phyloP scores from a whole-genome alignment of 2,329 filamentous ascomycete species.

The Dothistroma pini region DNA sequence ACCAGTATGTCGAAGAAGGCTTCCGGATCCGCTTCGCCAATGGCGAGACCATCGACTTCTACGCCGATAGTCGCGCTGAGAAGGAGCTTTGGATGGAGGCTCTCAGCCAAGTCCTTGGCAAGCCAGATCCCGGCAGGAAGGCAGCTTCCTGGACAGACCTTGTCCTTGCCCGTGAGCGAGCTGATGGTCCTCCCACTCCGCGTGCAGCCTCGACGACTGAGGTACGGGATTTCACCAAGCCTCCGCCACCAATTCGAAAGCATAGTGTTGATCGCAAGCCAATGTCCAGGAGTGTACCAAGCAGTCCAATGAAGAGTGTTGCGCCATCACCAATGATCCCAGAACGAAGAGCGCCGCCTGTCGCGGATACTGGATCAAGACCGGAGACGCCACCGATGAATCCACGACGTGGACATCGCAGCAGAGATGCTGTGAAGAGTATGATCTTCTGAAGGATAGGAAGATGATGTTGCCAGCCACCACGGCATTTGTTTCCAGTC shows the following conservation, averaged over 20 bases:
- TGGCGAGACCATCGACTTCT: constrained; percentile 97
- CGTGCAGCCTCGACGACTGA: constrained; percentile 12
- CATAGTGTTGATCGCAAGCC: constrained; percentile 24
- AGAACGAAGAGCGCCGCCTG: constrained; percentile 13
- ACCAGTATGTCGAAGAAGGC: constrained; percentile 99
- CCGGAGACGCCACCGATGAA: constrained; percentile 35
- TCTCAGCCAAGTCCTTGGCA: constrained; percentile 66
- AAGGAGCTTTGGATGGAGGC: constrained; percentile 96
- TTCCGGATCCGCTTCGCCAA: constrained; percentile 99
- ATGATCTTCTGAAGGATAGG: constrained; percentile 35
- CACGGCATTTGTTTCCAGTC: not conserved
- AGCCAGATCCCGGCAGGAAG: constrained; percentile 49
- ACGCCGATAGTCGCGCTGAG: constrained; percentile 80
- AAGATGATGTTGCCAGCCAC: constrained; percentile 7
- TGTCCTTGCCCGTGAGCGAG: constrained; percentile 49
- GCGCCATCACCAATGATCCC: constrained; percentile 6
- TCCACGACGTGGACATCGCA: constrained; percentile 29
- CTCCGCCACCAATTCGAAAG: constrained; percentile 19
- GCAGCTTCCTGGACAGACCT: constrained; percentile 57
- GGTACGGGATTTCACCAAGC: constrained; percentile 30
- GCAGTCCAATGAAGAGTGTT: constrained; percentile 25
- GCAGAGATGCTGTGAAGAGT: constrained; percentile 37
- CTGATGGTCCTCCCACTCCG: constrained; percentile 10
- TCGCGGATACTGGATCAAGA: constrained; percentile 18
- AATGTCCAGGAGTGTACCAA: constrained; percentile 26